Base-by-base conservation (phyloP, 208 protist species). In the Phytomonas serpens region DNA sequence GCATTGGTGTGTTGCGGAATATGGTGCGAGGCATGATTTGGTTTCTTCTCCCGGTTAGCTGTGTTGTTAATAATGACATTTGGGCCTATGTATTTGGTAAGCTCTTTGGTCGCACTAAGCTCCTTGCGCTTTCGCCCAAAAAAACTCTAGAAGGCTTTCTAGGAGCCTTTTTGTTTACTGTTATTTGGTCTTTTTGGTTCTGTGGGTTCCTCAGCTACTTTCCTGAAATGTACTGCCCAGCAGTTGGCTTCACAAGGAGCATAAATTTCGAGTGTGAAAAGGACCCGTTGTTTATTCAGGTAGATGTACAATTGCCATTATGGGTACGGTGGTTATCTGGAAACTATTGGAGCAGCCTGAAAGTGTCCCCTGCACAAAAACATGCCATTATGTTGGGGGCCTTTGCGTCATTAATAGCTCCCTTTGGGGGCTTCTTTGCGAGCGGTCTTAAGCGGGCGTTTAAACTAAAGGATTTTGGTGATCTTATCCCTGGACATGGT, bases 351-450 rank as follows among this genome's bases (percentile, higher is more conserved):
- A 84, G 66, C 37, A 84, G 75, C 34, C 82, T 93, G 51, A 64
- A 81, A 30, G 80, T 90, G 52, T 87, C 87, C 3, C 84, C 85
- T 6, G 88, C 94, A 16, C 95, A 99, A 83, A 77, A 95, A 51
- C 98, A 99, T 77, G 87, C 90, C 6, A 32, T 99, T n/a, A 82
- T 96, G 30, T 76, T 99, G 30, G 97, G 94, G n/a, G 79, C 92
- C 23, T 99, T 99, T 76, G 96, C 96, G 6, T 98, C 97, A 31
- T 74, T 99, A 4, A 74, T 99, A 36, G 98, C 98, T 0, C 98
- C 98, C 23, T 99, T 99, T 85, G 98, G 98, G 36, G 98, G 98
- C 29, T 99, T 99, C 85, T 99, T 99, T 79, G 98, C 97, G 7
- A 98, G 93, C 38, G 98, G 97, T 7, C 77, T 99, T 34, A 99